Percentiles rank a stretch among this genome's conserved stretches.
Conservation (phyloP, 495 filamentous ascomycete species). For the Neurospora sp. region DNA sequence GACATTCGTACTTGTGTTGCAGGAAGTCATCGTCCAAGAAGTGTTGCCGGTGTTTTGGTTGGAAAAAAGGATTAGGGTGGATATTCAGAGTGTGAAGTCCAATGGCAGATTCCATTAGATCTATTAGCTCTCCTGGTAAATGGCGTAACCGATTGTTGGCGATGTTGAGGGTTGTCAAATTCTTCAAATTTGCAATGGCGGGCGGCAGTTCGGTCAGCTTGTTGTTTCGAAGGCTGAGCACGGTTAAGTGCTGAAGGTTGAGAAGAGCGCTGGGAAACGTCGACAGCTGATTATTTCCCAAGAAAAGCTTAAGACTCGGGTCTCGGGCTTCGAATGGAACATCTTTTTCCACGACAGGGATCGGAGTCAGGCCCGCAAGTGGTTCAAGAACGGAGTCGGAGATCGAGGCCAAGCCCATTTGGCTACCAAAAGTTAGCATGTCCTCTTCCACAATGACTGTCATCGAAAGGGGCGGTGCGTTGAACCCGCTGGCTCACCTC, state of each 20-base stretch:
- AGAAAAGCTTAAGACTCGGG: constrained; percentile 52
- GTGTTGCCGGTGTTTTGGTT: constrained; percentile 11
- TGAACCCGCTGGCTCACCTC: constrained; percentile 38
- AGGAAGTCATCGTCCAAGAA: background rate
- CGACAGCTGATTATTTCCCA: constrained; percentile 50
- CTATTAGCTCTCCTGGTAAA: constrained; percentile 62
- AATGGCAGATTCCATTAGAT: constrained; percentile 36
- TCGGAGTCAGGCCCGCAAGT: constrained; percentile 47
- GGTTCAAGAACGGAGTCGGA: constrained; percentile 42
- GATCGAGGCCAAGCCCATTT: constrained; percentile 22
- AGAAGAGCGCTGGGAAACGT: constrained; percentile 41
- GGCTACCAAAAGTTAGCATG: constrained; percentile 16
- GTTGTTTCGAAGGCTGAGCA: constrained; percentile 66
- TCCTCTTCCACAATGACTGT: background rate
- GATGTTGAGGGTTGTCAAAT: constrained; percentile 58
- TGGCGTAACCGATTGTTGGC: constrained; percentile 56
- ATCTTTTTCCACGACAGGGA: constrained; percentile 29
- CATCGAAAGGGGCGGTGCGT: background rate
- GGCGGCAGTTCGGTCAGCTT: constrained; percentile 52
- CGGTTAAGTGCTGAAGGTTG: constrained; percentile 46
- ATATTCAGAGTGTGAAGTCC: constrained; percentile 27
- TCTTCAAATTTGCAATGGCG: constrained; percentile 50
- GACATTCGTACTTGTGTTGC: background rate
- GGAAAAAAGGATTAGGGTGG: constrained; percentile 40
- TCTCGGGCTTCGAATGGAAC: constrained; percentile 29